A percentile compares a stretch with the other conserved stretches of the same genome.
Conservation (phyloP, 2,329 filamentous ascomycete species). For the Endocalyx cinctus region DNA sequence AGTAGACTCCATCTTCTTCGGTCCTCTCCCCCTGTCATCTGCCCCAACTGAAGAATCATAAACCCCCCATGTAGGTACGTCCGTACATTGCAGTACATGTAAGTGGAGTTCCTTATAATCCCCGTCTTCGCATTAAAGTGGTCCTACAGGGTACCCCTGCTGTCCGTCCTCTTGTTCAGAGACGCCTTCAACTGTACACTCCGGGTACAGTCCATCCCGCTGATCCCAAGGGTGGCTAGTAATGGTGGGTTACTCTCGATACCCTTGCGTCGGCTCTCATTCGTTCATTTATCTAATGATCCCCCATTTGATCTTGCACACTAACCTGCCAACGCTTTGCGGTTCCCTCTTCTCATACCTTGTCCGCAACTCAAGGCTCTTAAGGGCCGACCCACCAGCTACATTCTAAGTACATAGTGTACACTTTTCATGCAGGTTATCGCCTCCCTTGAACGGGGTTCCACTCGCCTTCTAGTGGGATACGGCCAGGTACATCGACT, state of each 20-base stretch:
- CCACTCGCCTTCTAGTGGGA: no score
- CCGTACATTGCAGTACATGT: not conserved
- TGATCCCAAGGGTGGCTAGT: slow-evolving; percentile 21
- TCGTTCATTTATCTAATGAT: slow-evolving; percentile 17
- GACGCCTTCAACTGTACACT: not conserved
- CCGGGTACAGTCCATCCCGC: slow-evolving; percentile 11
- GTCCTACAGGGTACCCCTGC: slow-evolving; percentile 12
- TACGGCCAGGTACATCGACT: no score
- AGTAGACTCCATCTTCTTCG: not conserved
- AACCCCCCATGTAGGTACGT: not conserved
- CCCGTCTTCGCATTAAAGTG: slow-evolving; percentile 19
- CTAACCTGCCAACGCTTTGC: slow-evolving; percentile 6
- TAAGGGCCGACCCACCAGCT: slow-evolving; percentile 13
- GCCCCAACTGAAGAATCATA: not conserved
- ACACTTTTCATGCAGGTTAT: slow-evolving; percentile 16
- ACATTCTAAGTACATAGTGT: slow-evolving; percentile 7
- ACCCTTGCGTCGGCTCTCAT: slow-evolving; percentile 13
- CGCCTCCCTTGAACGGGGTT: slow-evolving; percentile 14
- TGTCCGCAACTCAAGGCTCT: no score
- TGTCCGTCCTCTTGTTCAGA: no score
- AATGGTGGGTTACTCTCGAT: no score
- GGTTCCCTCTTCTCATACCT: no score
- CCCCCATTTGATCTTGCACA: slow-evolving; percentile 23
- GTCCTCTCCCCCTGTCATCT: not conserved
- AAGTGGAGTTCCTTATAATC: slow-evolving; percentile 20